Evolutionary conservation across 768 basidiomycete genomes (phyloP), one percentile per base, ranked within the genome.

Genomic region (Leccinum aurantiacum): DNA sequence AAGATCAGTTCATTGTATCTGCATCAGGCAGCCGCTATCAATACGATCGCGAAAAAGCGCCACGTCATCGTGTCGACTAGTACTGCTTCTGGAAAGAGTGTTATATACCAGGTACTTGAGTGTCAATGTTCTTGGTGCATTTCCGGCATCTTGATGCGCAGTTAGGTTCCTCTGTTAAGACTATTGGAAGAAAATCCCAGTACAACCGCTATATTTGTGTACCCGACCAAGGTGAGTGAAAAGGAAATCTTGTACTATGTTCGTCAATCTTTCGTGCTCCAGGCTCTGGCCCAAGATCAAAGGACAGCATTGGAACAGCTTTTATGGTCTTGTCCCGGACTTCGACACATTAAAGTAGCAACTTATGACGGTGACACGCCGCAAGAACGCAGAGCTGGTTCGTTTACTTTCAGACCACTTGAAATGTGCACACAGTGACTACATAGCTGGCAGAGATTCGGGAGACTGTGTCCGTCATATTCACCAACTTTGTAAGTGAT

Each of bases 261-360:
- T n/a, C 2, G 22, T 17, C 22, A 22, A 57, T 44, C 35, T 31
- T 54, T n/a, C 24, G 11, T 61, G 15, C 8, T 53, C 7, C 49
- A 93, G 89, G 93, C 93, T 15, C 77, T 96, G 44, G 93, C 94
- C 1, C 93, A 96, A 74, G 93, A 96, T 67, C 93, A 96, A 71
- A 85, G 80, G 64, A 74, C 77, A 4, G 86, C 89, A 1, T 72
- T 95, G 53, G 83, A 89, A 59, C 85, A 88, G 57, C 69, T 96
- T 14, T 66, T 95, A 1, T 79, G 66, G 57, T 76, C 78, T 9
- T 87, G 84, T 70, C 78, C 84, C 0, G 83, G 85, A 9, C 77
- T 94, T n/a, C 82, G 83, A 58, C 78, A 86, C 53, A 70, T 89
- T 41, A 79, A 79, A 69, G 80, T 92, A 13, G 84, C 84, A 3